Evolutionary conservation across 2,329 filamentous ascomycete genomes (phyloP).

Genomic region (Colletotrichum simmondsii): DNA sequence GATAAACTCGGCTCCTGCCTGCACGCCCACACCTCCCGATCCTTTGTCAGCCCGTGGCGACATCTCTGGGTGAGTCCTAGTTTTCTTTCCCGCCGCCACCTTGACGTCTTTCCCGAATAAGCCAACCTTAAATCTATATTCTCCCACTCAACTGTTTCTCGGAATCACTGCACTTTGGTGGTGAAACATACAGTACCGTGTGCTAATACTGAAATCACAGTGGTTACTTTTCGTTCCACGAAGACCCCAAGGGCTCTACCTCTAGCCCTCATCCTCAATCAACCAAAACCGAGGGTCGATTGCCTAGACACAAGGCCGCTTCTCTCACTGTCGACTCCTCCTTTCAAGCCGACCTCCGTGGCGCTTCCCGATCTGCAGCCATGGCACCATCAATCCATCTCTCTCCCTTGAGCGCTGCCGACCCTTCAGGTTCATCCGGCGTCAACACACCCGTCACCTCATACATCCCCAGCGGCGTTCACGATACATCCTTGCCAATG

Average conservation of each 20-base stretch:
- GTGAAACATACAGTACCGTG: conserved; percentile 39
- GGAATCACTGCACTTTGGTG: neutral
- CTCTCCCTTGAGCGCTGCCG: conserved; percentile 28
- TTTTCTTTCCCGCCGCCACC: neutral
- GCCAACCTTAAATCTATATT: neutral
- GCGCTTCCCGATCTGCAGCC: conserved; percentile 12
- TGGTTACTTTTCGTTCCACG: conserved; percentile 70
- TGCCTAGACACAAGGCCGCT: conserved; percentile 49
- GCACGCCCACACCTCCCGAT: conserved; percentile 55
- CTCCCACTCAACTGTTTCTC: too few relatives aligned
- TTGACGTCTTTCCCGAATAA: neutral
- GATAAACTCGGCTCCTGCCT: conserved; percentile 48
- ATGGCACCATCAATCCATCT: conserved; percentile 33
- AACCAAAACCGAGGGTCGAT: conserved; percentile 51
- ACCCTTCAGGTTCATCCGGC: conserved; percentile 38
- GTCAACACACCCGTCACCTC: conserved; percentile 59
- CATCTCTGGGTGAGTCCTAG: conserved; percentile 63
- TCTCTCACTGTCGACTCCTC: conserved; percentile 44
- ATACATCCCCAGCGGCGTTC: conserved; percentile 61
- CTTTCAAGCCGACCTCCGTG: conserved; percentile 13
- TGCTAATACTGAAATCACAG: conserved; percentile 38
- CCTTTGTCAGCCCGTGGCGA: conserved; percentile 69
- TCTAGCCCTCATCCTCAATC: conserved; percentile 65
- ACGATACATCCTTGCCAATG: conserved; percentile 60
- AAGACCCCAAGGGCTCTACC: conserved; percentile 60